Conservation (phyloP, 768 basidiomycete genomes). For the Xerocomellus chrysenteron region DNA sequence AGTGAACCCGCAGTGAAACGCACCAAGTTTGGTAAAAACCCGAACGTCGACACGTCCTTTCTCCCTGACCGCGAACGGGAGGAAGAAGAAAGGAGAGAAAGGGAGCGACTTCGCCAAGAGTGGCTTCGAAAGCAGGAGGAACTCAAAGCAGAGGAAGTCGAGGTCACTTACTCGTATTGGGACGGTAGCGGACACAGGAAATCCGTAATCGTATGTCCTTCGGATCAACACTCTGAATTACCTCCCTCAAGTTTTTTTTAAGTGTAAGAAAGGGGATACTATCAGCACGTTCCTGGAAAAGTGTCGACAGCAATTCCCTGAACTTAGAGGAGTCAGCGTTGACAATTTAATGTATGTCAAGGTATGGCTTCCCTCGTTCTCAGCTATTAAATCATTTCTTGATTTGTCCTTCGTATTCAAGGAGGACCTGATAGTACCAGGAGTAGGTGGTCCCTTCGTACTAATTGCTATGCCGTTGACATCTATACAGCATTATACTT, state of each 20-base stretch:
- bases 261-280: conserved; percentile 98
- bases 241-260: not conserved
- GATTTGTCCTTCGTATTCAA: conserved; percentile 32
- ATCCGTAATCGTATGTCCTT: conserved; percentile 70
- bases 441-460: conserved; percentile 51
- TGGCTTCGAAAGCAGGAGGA: conserved; percentile 78
- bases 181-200: conserved; percentile 97
- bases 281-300: conserved; percentile 88
- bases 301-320: conserved; percentile 89
- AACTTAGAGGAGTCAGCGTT: conserved; percentile 83
- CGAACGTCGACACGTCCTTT: conserved; percentile 96
- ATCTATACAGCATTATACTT: conserved; percentile 83
- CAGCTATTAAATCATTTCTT: not conserved
- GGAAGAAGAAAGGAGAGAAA: conserved; percentile 82
- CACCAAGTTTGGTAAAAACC: conserved; percentile 89
- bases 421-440: conserved; percentile 98
- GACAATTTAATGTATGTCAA: conserved; percentile 99
- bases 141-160: conserved; percentile 73
- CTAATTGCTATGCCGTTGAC: not conserved
- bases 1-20: conserved; percentile 61
- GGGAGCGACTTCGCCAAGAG: conserved; percentile 85
- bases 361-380: conserved; percentile 41
- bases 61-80: conserved; percentile 97
- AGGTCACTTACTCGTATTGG: conserved; percentile 96
- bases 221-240: not conserved